Percentiles rank a stretch among this genome's conserved stretches.
phyloP scores from a whole-genome alignment of 2,329 filamentous ascomycete species.

The Dactylellina leptospora region DNA sequence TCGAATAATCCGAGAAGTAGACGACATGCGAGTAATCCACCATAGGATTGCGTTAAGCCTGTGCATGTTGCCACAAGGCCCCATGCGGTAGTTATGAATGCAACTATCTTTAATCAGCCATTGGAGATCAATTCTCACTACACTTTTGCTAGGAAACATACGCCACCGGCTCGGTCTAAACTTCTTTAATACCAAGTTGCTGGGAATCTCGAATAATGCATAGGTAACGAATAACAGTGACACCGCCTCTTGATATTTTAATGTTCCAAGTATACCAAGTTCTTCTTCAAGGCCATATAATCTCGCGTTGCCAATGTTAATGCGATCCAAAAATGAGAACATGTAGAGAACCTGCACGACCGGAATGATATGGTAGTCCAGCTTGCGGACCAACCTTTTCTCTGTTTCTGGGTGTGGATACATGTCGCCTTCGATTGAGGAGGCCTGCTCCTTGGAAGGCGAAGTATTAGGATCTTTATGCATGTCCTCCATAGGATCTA shows the following conservation, averaged over 20 bases:
- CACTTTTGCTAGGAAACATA: slow-evolving; percentile 54
- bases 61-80: slow-evolving; percentile 74
- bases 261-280: slow-evolving; percentile 67
- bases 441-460: slow-evolving; percentile 12
- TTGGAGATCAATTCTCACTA: not conserved
- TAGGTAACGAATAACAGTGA: slow-evolving; percentile 75
- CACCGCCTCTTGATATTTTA: slow-evolving; percentile 74
- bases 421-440: slow-evolving; percentile 13
- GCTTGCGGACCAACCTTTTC: slow-evolving; percentile 70
- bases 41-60: slow-evolving; percentile 73
- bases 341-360: slow-evolving; percentile 76
- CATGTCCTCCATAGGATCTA: not conserved
- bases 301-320: slow-evolving; percentile 77
- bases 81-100: slow-evolving; percentile 70
- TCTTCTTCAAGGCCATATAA: slow-evolving; percentile 72
- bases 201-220: slow-evolving; percentile 70
- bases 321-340: slow-evolving; percentile 78
- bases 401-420: slow-evolving; percentile 58
- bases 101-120: slow-evolving; percentile 61
- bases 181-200: slow-evolving; percentile 71
- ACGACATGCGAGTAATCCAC: slow-evolving; percentile 72
- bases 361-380: slow-evolving; percentile 72
- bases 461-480: slow-evolving; percentile 8
- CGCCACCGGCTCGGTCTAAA: slow-evolving; percentile 70
- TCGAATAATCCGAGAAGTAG: slow-evolving; percentile 74